Conservation (phyloP, 2,329 filamentous ascomycete genomes). For the Endocalyx cinctus region DNA sequence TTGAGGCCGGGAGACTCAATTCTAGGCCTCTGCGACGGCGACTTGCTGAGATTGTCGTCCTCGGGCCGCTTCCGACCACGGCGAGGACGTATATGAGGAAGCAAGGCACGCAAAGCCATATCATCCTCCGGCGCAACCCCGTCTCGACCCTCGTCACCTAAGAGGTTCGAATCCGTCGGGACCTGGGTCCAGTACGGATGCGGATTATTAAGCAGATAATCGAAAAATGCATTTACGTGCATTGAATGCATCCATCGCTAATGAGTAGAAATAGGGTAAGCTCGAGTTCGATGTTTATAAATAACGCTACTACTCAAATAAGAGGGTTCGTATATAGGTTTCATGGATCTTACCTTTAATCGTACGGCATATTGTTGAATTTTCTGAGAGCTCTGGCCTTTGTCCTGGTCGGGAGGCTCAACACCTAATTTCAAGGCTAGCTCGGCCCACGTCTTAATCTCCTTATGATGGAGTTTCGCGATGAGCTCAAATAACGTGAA, state of each 20-base stretch:
- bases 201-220: conserved; percentile 73
- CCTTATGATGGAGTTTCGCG: conserved; percentile 69
- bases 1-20: conserved; percentile 42
- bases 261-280: conserved; percentile 19
- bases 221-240: conserved; percentile 93
- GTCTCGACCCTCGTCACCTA: conserved; percentile 65
- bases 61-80: conserved; percentile 60
- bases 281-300: too few species aligned
- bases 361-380: conserved; percentile 92
- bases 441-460: conserved; percentile 91
- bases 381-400: conserved; percentile 87
- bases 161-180: conserved; percentile 59
- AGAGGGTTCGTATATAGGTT: conserved; percentile 1
- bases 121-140: conserved; percentile 84
- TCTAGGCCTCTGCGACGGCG: conserved; percentile 56
- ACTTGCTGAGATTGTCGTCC: conserved; percentile 48
- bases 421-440: conserved; percentile 83
- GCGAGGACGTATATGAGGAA: conserved; percentile 69
- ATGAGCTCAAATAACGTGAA: conserved; percentile 76
- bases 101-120: conserved; percentile 75
- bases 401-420: conserved; percentile 73
- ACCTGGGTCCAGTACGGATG: conserved; percentile 79
- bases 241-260: conserved; percentile 93
- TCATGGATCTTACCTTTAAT: conserved; percentile 62
- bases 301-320: too few species aligned